phyloP scores from a whole-genome alignment of 108 stramenopile species.

The Schizochytrium sp. region DNA sequence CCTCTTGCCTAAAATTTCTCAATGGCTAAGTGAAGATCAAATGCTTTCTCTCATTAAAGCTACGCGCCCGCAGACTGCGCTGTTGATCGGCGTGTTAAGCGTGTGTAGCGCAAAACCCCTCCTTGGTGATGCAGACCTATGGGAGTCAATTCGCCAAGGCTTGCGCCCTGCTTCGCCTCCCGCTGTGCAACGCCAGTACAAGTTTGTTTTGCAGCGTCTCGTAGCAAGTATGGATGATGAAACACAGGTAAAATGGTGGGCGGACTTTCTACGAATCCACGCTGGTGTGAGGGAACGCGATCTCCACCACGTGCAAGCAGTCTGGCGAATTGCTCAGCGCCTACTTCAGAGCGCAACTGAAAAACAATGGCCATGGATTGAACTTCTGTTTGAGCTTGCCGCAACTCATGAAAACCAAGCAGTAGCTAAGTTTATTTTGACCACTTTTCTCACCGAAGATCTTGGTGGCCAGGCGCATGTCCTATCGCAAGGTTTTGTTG shows the following conservation, averaged over 20 bases:
- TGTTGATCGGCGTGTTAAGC: not conserved
- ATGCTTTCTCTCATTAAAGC: not conserved
- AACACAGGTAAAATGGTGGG: not conserved
- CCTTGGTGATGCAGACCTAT: not conserved
- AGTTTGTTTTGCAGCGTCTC: not conserved
- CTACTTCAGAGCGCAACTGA: not conserved
- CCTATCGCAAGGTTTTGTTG: not conserved
- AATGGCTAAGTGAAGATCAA: not conserved
- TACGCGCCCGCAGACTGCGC: not conserved
- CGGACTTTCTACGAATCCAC: not conserved
- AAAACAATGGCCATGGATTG: not conserved
- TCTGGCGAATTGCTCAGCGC: constrained; percentile 18
- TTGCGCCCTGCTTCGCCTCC: not conserved
- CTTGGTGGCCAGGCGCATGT: not conserved
- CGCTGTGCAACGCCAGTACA: not conserved
- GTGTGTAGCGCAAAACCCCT: constrained; percentile 14
- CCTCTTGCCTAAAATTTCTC: not conserved
- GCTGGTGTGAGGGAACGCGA: not conserved
- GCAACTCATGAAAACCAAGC: constrained; percentile 6
- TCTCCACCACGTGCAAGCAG: constrained; percentile 1
- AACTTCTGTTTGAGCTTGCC: constrained; percentile 7
- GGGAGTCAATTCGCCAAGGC: not conserved
- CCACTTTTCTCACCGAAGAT: constrained; percentile 28
- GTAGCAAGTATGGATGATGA: not conserved
- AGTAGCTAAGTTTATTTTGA: not conserved